Evolutionary conservation across 805 yeast genomes (phyloP).

Genomic region (Torulaspora gathmanii): DNA sequence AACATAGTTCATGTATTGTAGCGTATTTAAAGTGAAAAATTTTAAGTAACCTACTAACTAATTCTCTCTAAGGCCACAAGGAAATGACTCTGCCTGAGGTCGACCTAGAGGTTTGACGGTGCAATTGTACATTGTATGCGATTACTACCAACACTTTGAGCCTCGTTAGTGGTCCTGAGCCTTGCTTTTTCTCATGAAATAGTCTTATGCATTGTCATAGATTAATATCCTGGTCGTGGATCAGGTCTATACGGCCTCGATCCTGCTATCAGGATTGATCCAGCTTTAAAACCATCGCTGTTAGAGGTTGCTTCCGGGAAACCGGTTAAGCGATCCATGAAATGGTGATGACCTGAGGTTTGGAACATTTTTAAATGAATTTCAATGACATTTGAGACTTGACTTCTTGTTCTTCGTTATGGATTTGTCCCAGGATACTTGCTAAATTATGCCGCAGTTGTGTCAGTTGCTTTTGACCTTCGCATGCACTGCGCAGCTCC

Average conservation of each 20-base stretch:
- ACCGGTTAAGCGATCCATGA: constrained; percentile 76
- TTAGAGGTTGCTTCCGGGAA: constrained; percentile 73
- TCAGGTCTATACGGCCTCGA: neutral
- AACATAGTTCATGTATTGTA: neutral
- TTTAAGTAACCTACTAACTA: neutral
- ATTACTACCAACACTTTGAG: constrained; percentile 2
- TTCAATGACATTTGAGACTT: constrained; percentile 29
- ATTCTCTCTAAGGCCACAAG: neutral
- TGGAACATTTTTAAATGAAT: constrained; percentile 52
- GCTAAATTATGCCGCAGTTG: constrained; percentile 15
- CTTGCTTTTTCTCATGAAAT: neutral
- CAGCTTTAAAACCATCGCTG: constrained; percentile 98
- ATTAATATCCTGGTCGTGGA: constrained; percentile 3
- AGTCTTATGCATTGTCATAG: constrained; percentile 6
- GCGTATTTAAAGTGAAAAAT: constrained; percentile 9
- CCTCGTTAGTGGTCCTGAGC: constrained; percentile 2
- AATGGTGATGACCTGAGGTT: constrained; percentile 92
- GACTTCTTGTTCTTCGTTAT: constrained; percentile 26
- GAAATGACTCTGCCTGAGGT: constrained; percentile 9
- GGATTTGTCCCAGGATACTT: constrained; percentile 14
- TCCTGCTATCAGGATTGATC: constrained; percentile 15
- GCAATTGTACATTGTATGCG: constrained; percentile 4
- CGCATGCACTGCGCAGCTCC: constrained; percentile 18
- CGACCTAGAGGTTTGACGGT: constrained; percentile 5
- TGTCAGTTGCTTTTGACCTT: constrained; percentile 6